Conservation (phyloP, 2,329 filamentous ascomycete genomes). For the Dryadomyces quercus-mongolicae region DNA sequence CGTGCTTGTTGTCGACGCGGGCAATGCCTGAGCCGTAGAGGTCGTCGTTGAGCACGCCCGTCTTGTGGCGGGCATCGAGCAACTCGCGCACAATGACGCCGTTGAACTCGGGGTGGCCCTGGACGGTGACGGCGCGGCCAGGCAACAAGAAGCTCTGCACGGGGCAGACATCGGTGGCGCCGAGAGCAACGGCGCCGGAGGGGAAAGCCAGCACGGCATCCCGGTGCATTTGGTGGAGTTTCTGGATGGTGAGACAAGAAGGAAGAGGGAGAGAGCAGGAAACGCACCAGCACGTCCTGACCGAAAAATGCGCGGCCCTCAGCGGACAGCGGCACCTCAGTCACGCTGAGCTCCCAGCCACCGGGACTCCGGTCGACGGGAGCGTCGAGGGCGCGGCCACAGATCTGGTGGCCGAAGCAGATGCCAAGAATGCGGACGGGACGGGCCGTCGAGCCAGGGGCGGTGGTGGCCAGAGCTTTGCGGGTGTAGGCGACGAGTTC, state of each 20-base stretch:
- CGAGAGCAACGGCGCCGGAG: conserved; percentile 47
- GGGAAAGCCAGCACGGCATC: conserved; percentile 61
- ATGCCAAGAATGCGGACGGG: conserved; percentile 63
- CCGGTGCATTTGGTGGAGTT: conserved; percentile 76
- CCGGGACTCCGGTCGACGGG: conserved; percentile 52
- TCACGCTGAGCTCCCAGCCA: conserved; percentile 77
- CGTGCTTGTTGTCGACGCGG: conserved; percentile 56
- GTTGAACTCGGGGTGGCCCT: conserved; percentile 80
- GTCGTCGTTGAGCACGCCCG: conserved; percentile 58
- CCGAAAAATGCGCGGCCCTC: conserved; percentile 63
- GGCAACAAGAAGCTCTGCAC: conserved; percentile 73
- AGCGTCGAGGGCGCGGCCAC: conserved; percentile 58
- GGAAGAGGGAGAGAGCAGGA: background rate
- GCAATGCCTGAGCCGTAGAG: conserved; percentile 56
- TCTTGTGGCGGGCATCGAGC: conserved; percentile 48
- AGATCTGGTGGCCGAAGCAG: conserved; percentile 82
- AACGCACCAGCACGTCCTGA: conserved; percentile 39
- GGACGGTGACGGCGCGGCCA: conserved; percentile 57
- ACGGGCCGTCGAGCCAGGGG: conserved; percentile 28
- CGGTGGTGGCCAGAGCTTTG: conserved; percentile 26
- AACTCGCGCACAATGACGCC: conserved; percentile 59
- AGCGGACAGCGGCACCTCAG: conserved; percentile 52
- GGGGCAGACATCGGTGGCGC: conserved; percentile 51
- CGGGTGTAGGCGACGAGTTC: conserved; percentile 58
- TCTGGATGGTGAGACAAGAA: conserved; percentile 24